Percentiles rank a stretch among this genome's conserved stretches.
phyloP scores from a whole-genome alignment of 257 asterid genomes.

The Verbena officinalis region DNA sequence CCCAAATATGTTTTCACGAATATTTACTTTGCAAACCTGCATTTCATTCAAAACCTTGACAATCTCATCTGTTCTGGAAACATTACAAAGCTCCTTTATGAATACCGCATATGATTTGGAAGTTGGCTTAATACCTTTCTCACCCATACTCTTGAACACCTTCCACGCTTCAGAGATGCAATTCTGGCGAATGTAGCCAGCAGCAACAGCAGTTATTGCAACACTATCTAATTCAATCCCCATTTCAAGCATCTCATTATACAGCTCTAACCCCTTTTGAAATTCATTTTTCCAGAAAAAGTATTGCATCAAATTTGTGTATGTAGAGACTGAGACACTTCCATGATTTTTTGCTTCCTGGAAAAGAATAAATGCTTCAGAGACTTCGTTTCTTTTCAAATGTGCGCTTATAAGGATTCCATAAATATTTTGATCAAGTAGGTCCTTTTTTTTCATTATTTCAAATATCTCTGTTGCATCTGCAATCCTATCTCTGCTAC shows the following conservation, averaged over 20 bases:
- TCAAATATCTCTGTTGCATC: slow-evolving; percentile 85
- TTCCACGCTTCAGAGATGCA: slow-evolving; percentile 57
- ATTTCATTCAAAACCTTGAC: slow-evolving; percentile 57
- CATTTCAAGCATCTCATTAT: slow-evolving; percentile 60
- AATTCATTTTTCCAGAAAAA: slow-evolving; percentile 60
- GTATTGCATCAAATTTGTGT: slow-evolving; percentile 67
- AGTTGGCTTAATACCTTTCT: slow-evolving; percentile 54
- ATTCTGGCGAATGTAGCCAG: slow-evolving; percentile 64
- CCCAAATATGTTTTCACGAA: slow-evolving; percentile 47
- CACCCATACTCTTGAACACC: slow-evolving; percentile 57
- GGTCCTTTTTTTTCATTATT: slow-evolving; percentile 64
- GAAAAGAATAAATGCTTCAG: slow-evolving; percentile 57
- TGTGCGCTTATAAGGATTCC: slow-evolving; percentile 51
- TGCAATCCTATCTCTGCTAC: slow-evolving; percentile 57
- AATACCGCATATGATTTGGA: slow-evolving; percentile 51
- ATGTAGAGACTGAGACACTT: slow-evolving; percentile 46
- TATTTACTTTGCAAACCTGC: slow-evolving; percentile 38
- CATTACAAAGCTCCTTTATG: slow-evolving; percentile 71
- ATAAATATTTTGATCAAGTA: slow-evolving; percentile 44
- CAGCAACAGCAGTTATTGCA: slow-evolving; percentile 65
- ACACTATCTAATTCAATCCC: slow-evolving; percentile 62
- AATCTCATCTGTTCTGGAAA: slow-evolving; percentile 58
- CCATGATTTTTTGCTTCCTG: slow-evolving; percentile 57
- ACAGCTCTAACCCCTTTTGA: slow-evolving; percentile 60
- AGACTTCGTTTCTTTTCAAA: slow-evolving; percentile 59